These are phyloP conservation scores for Misopates orontium DNA, from an alignment of 257 asterid genomes.

Conservation along the genomic window DNA sequence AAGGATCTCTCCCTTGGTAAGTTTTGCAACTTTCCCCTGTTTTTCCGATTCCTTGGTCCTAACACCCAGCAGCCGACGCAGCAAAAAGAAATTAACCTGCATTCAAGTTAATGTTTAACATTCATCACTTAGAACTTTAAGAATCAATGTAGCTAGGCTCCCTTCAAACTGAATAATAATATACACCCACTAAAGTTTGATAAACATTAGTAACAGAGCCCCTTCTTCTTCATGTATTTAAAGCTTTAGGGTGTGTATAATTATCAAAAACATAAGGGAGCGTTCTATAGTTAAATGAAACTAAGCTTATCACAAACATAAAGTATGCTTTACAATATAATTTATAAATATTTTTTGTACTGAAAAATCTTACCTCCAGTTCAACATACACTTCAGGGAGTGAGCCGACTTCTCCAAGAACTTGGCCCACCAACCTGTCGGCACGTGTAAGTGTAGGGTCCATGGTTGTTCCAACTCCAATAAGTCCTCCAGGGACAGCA, in stretches of 20 bases:
- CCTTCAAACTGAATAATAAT: too few species aligned
- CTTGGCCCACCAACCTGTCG: conserved; percentile 97
- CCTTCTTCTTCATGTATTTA: too few species aligned
- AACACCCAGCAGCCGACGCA: conserved; percentile 82
- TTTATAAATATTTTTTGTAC: too few species aligned
- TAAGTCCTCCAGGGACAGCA: conserved; percentile 99
- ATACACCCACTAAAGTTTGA: too few species aligned
- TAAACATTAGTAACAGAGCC: too few species aligned
- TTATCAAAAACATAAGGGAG: too few species aligned
- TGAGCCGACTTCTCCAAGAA: conserved; percentile 97
- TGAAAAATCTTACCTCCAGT: conserved; percentile 65
- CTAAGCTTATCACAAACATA: too few species aligned
- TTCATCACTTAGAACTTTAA: not conserved
- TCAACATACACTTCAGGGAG: conserved; percentile 92
- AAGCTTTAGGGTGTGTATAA: too few species aligned
- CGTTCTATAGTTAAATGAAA: too few species aligned
- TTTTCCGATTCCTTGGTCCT: conserved; percentile 92
- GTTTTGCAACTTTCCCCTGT: conserved; percentile 84
- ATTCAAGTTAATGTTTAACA: conserved; percentile 4
- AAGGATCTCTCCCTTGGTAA: conserved; percentile 86
- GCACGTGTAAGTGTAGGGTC: conserved; percentile 99
- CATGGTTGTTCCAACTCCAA: conserved; percentile 98
- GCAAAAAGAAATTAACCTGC: conserved; percentile 89
- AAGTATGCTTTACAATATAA: too few species aligned
- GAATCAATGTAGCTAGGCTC: too few species aligned